Evolutionary conservation across 257 asterid species (phyloP).

Genomic region (Solanum peruvianum): DNA sequence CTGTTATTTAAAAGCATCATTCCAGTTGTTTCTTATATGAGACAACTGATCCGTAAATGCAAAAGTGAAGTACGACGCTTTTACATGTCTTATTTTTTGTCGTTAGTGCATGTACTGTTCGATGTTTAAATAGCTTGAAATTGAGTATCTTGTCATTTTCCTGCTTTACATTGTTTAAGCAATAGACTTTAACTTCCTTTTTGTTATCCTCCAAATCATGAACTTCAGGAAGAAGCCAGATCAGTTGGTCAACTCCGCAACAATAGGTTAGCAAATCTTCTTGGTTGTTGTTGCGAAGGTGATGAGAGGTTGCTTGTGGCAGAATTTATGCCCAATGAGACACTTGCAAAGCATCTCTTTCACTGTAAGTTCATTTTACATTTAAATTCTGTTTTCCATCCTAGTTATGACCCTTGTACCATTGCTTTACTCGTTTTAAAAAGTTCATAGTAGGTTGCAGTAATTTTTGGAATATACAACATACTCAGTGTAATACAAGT

Average conservation of each 20-base stretch:
- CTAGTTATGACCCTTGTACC: not conserved
- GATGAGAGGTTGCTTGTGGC: conserved; percentile 92
- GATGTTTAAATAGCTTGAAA: not conserved
- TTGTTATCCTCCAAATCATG: not conserved
- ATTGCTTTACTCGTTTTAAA: not conserved
- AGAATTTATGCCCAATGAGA: conserved; percentile 95
- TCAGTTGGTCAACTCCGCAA: conserved; percentile 89
- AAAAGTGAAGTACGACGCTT: not conserved
- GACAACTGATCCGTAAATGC: not conserved
- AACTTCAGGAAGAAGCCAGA: conserved; percentile 80
- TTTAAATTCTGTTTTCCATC: not conserved
- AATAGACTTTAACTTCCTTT: not conserved
- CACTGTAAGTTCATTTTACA: conserved; percentile 54
- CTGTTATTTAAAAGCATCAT: not conserved
- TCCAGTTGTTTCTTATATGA: not conserved
- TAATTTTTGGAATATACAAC: not conserved
- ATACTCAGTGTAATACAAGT: not conserved
- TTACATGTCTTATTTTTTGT: not conserved
- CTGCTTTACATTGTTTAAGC: not conserved
- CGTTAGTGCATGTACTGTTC: not conserved
- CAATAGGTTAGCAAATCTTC: conserved; percentile 65
- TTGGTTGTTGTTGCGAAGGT: conserved; percentile 97
- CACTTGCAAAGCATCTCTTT: conserved; percentile 91
- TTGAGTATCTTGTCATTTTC: not conserved
- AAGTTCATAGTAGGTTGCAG: not conserved